Conservation (phyloP, 768 basidiomycete genomes). For the Lenzites betulinus region DNA sequence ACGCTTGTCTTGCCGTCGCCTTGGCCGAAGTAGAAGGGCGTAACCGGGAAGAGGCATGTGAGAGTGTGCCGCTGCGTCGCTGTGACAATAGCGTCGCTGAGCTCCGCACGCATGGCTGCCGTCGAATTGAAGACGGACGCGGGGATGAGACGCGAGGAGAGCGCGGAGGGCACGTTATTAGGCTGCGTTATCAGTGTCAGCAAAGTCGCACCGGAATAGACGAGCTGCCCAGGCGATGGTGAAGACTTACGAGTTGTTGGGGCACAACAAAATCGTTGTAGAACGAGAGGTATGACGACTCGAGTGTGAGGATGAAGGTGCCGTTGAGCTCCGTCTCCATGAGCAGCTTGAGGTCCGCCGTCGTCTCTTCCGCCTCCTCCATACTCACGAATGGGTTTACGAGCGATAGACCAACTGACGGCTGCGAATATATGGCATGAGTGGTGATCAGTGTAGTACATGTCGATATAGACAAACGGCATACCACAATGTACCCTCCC, state of each 20-base stretch:
- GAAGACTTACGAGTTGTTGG: not conserved
- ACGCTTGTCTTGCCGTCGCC: conserved; percentile 3
- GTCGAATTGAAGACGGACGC: not conserved
- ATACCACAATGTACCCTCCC: conserved; percentile 2
- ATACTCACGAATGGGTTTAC: not conserved
- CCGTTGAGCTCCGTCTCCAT: not conserved
- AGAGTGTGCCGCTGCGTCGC: not conserved
- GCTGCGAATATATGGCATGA: not conserved
- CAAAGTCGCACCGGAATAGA: no score
- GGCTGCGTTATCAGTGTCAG: not conserved
- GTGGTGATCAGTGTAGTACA: not conserved
- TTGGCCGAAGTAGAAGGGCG: not conserved
- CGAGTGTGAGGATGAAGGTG: not conserved
- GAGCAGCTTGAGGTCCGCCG: not conserved
- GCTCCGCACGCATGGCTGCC: not conserved
- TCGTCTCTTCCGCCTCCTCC: not conserved
- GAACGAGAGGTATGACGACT: not conserved
- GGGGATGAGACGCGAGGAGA: conserved; percentile 5
- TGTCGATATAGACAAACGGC: not conserved
- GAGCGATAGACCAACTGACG: not conserved
- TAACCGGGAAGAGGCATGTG: not conserved
- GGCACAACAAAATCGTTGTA: not conserved
- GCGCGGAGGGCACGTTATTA: not conserved
- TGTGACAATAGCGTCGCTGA: not conserved
- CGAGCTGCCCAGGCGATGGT: no score